Base-by-base conservation (phyloP, 2,329 filamentous ascomycete genomes). In the Fusarium dimerum region DNA sequence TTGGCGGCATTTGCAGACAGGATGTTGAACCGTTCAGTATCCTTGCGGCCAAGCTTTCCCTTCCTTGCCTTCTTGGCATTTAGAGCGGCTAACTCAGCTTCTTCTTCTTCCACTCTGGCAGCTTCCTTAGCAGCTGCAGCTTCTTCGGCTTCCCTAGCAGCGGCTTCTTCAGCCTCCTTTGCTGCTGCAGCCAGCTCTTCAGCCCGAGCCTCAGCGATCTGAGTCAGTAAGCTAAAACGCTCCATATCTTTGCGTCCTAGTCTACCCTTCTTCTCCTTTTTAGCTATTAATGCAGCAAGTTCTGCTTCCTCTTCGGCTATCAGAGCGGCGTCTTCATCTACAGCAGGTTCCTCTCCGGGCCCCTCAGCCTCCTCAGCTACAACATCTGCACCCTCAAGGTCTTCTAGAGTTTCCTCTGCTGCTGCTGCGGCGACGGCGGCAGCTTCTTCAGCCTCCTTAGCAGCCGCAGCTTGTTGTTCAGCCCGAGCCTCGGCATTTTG, bases 11-110 rank as follows among this genome's bases (percentile, higher is more conserved):
- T 57, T 10, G 57, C 55, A n/a, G 47, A 48, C 15, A 64, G 49
- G 16, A 40, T 11, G 8, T 53, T 47, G 7, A 57, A 51, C 29
- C 61, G 61, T 17, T 64, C 61, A 6, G 57, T 54, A 47, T 64
- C 61, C 42, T 64, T 64, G 8, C 54, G 56, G 17, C 61, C 61
- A 29, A 64, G 41, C 17, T 53, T 64, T 26, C 62, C 62, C 58
- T 75, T 73, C 62, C 75, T 78, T 32, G 40, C 50, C 38, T 64
- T 67, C 52, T 66, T 67, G 13, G 71, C 72, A 36, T 72, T 68
- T 45, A 70, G 69, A 16, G 69, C 69, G 15, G 69, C 71, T 18
- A 74, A 72, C 60, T 79, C 74, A 43, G 73, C 71, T 7, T 71
- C 72, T 51, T 77, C 60, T 44, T 57, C 48, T 2, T 49, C 52